phyloP scores from a whole-genome alignment of 306 rosid species.

The Argentina anserina region DNA sequence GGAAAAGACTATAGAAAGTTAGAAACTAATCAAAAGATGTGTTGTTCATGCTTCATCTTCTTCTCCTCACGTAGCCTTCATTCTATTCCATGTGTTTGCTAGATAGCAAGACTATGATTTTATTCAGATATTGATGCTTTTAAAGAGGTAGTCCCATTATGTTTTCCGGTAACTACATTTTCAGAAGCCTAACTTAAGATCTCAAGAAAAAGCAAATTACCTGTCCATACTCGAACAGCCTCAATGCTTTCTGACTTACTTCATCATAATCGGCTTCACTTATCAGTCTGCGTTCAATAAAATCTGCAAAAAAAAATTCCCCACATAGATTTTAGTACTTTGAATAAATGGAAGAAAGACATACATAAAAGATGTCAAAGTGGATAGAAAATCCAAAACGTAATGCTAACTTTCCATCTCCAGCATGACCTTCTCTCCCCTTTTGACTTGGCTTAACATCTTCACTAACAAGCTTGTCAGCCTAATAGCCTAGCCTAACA shows the following conservation, averaged over 20 bases:
- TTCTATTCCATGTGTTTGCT: background rate
- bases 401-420: background rate
- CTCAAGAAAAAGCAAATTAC: conserved; percentile 43
- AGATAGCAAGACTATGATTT: conserved; percentile 3
- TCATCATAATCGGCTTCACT: conserved; percentile 71
- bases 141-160: background rate
- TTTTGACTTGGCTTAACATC: background rate
- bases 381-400: background rate
- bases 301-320: conserved; percentile 50
- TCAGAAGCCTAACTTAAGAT: background rate
- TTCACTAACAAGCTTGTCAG: background rate
- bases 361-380: too few relatives aligned
- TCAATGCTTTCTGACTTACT: conserved; percentile 71
- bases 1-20: background rate
- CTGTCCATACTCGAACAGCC: conserved; percentile 87
- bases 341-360: background rate
- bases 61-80: background rate
- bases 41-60: conserved; percentile 1
- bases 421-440: background rate
- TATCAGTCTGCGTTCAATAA: conserved; percentile 65
- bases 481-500: background rate
- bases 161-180: background rate
- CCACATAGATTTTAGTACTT: conserved; percentile 3
- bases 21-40: background rate
- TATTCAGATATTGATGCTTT: background rate